Evolutionary conservation across 78 protist genomes (phyloP), one percentile per base, ranked within the genome.

Genomic region (Dictyostelium purpureum): DNA sequence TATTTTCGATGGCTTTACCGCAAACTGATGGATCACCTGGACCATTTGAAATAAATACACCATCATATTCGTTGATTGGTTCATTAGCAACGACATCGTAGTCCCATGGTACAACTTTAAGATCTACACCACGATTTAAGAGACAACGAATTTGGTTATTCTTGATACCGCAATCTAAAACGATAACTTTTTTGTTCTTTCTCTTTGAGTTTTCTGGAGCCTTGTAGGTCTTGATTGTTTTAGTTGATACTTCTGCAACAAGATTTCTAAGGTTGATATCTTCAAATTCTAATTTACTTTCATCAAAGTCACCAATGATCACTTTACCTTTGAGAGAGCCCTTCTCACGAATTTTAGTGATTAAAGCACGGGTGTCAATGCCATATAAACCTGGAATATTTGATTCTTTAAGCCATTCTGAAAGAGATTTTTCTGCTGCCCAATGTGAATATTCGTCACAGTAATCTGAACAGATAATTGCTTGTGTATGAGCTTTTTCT

Each of bases 151-250:
- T 71, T 65, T 95, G 96, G 79, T 96, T 96, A 42, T 77, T 57
- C 81, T 98, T 98, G 70, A 98, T 94, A 35, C 99, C 99, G 63
- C 98, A 96, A 89, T 98, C 99, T 31, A 98, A 75, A n/a, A 97
- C 97, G 42, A 97, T 38, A 35, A 98, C 75, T 12, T 56, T 66
- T 70, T 90, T 77, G 66, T 87, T 87, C 61, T 87, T 91, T 45
- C 52, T 38, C 7, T 33, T 26, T 5, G 43, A 37, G 40, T n/a
- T 40, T 26, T 59, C 38, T 21, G 57, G 28, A 6, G 88, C 95
- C 57, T 57, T 31, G 47, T 52, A 70, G 26, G 56, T 65, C 21
- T 78, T 56, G 12, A 83, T 77, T 12, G 21, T 3, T 61, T 88
- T 92, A 11, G 88, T 70, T 40, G 96, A 93, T 16, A 96, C 97